Evolutionary conservation across 352 stramenopile genomes (phyloP).

Genomic region (Blastocystis sp.): DNA sequence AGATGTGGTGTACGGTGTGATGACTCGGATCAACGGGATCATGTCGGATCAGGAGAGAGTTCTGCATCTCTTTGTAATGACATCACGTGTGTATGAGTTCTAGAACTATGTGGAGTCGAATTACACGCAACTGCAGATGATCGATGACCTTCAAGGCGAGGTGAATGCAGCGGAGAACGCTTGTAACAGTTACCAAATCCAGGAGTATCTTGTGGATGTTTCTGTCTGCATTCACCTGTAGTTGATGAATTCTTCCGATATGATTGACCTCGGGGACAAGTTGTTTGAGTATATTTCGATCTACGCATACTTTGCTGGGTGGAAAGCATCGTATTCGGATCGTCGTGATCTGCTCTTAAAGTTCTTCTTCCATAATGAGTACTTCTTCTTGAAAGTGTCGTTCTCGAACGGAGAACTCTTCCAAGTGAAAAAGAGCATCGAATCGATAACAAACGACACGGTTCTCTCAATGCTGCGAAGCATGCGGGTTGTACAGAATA

Average conservation of each 20-base stretch:
- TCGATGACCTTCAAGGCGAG: neutral
- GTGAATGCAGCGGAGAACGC: neutral
- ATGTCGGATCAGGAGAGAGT: neutral
- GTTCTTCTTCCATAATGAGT: neutral
- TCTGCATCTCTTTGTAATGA: neutral
- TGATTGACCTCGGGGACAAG: neutral
- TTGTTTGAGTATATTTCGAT: neutral
- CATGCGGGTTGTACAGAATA: neutral
- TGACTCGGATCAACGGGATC: neutral
- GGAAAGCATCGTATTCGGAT: neutral
- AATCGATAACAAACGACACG: neutral
- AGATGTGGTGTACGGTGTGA: neutral
- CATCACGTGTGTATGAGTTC: neutral
- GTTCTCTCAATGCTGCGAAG: neutral
- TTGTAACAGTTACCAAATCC: neutral
- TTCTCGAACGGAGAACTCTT: constrained; percentile 4
- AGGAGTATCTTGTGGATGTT: neutral
- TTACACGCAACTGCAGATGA: neutral
- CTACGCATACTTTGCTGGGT: neutral
- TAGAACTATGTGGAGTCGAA: neutral
- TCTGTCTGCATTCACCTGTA: neutral
- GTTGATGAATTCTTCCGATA: neutral
- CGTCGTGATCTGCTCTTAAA: neutral
- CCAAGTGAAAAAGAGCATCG: constrained; percentile 3
- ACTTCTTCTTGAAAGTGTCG: neutral